Conservation (phyloP, 2,329 filamentous ascomycete species). For the Pyrenophora seminiperda region DNA sequence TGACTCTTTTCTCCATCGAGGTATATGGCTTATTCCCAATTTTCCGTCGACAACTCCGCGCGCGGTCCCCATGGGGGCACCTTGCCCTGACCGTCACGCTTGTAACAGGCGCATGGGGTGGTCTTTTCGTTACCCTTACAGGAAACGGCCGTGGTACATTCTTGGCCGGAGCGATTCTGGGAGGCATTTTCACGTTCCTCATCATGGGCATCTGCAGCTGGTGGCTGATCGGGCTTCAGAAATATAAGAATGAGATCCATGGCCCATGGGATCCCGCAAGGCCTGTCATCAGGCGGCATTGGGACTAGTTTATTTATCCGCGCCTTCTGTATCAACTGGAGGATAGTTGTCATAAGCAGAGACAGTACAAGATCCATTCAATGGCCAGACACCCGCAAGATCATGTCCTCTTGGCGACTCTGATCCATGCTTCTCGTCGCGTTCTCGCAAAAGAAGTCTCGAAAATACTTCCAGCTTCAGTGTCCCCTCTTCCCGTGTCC, state of each 20-base stretch:
- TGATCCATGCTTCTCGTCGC: constrained; percentile 23
- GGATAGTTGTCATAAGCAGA: constrained; percentile 39
- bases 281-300: constrained; percentile 77
- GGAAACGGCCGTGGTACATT: constrained; percentile 61
- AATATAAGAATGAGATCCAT: constrained; percentile 99
- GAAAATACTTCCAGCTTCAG: constrained; percentile 42
- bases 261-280: constrained; percentile 97
- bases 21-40: constrained; percentile 98
- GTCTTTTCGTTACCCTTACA: constrained; percentile 68
- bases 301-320: constrained; percentile 48
- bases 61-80: constrained; percentile 82
- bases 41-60: constrained; percentile 84
- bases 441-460: constrained; percentile 23
- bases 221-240: constrained; percentile 96
- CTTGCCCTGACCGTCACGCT: constrained; percentile 74
- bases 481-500: constrained; percentile 34
- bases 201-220: constrained; percentile 93
- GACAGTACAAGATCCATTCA: constrained; percentile 27
- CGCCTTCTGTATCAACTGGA: constrained; percentile 18
- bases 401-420: constrained; percentile 18
- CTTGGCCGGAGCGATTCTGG: constrained; percentile 75
- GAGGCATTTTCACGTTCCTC: constrained; percentile 73
- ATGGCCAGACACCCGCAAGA: constrained; percentile 35
- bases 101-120: constrained; percentile 78
- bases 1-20: constrained; percentile 95